phyloP scores from a whole-genome alignment of 1,284 basidiomycete genomes.

The Sporisorium reilianum region DNA sequence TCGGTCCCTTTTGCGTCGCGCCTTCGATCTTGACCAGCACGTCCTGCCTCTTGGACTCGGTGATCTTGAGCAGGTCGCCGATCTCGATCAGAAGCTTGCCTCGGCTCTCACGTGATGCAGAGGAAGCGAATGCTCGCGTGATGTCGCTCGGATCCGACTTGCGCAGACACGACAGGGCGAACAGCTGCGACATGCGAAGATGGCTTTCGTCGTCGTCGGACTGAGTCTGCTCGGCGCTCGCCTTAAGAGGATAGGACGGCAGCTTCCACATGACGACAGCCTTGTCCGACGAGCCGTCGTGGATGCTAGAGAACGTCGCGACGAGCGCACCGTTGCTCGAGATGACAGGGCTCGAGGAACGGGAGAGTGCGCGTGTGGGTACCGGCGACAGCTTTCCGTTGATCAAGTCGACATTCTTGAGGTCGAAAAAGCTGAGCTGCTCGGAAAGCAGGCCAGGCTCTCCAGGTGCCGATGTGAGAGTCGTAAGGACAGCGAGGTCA shows the following conservation, averaged over 20 bases:
- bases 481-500: constrained; percentile 21
- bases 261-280: constrained; percentile 37
- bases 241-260: background rate
- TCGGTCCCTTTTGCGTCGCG: constrained; percentile 33
- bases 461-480: constrained; percentile 9
- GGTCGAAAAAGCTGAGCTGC: constrained; percentile 28
- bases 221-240: background rate
- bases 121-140: constrained; percentile 16
- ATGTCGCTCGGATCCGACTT: constrained; percentile 34
- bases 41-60: constrained; percentile 43
- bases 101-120: background rate
- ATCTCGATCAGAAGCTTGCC: constrained; percentile 28
- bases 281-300: constrained; percentile 3
- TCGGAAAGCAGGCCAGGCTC: constrained; percentile 20
- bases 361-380: constrained; percentile 24
- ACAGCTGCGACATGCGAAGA: constrained; percentile 9
- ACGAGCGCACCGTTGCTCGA: constrained; percentile 45
- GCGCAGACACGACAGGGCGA: constrained; percentile 34
- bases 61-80: constrained; percentile 42
- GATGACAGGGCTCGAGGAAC: constrained; percentile 22
- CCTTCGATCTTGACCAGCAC: constrained; percentile 44
- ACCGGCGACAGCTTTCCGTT: background rate
- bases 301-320: constrained; percentile 9
- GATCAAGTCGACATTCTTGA: constrained; percentile 5
- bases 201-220: background rate